Evolutionary conservation across 2,329 filamentous ascomycete genomes (phyloP), one percentile per base, ranked within the genome.

Genomic region (Thielaviopsis punctulata): DNA sequence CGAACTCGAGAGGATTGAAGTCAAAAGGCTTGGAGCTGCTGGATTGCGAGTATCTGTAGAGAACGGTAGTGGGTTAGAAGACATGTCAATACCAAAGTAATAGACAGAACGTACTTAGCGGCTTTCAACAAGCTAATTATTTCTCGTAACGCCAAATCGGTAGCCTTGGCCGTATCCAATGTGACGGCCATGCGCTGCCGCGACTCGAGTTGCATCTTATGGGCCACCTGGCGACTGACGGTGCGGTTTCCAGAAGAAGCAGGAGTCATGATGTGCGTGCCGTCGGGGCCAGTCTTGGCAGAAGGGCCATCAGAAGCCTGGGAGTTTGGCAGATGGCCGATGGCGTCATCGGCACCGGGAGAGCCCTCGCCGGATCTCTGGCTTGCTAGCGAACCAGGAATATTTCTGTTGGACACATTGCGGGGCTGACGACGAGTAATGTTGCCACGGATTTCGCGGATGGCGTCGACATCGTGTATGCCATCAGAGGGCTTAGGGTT

Each of bases 401-500:
- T 71, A 52, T 82, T 78, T 48, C 65, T 61, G 55, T 77, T 75
- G 22, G 52, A 54, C n/a, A 52, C 49, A 23, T 49, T 54, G 24
- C 86, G 77, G 2, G 86, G 81, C 63, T 95, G 87, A 55, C 90
- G 76, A 57, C 90, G 75, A 23, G 90, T 96, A 65, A 96, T 94
- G 56, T 79, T 77, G 45, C 86, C 86, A 51, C 90, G 79, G 61
- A 94, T 70, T 65, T 84, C 86, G 59, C 78, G 77, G 61, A 96
- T 96, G 65, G 86, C 86, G 7, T 90, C 86, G 54, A 95, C 86
- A 68, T 94, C 75, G 66, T 96, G 90, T 45, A 95, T 69, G 48
- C 89, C 89, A 67, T 96, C 90, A 6, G 84, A 70, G 1, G 82
- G 75, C 66, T 89, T 92, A 1, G 90, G 87, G 64, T 95, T 95